Percentiles rank a stretch among this genome's conserved stretches.
Evolutionary conservation across 163 green algal genomes (phyloP).

Genomic region (Scenedesmus sp.): DNA sequence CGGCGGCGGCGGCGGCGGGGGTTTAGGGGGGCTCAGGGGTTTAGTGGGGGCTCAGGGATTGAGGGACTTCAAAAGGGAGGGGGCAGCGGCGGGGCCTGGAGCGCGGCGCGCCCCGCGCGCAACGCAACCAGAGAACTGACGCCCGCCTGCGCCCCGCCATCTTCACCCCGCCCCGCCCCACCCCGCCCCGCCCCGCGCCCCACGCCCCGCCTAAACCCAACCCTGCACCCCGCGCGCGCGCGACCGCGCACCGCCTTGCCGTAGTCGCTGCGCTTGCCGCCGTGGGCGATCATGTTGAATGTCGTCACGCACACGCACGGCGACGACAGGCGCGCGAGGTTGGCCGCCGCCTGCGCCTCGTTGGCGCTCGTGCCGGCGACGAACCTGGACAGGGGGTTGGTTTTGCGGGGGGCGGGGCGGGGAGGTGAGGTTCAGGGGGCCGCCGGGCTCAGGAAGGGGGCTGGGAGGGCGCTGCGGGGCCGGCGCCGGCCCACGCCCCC

Average conservation of each 20-base stretch:
- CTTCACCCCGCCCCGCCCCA: too few species aligned
- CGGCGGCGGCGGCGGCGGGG: too few species aligned
- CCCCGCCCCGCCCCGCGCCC: too few species aligned
- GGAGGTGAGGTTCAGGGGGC: not conserved
- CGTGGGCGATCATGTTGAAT: constrained; percentile 97
- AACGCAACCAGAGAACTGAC: too few species aligned
- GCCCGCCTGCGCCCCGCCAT: too few species aligned
- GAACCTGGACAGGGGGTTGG: constrained; percentile 18
- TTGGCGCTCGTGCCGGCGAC: constrained; percentile 15
- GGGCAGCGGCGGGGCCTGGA: too few species aligned
- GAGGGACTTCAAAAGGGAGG: not conserved
- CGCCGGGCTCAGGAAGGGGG: not conserved
- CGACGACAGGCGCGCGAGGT: constrained; percentile 82
- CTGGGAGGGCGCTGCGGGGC: not conserved
- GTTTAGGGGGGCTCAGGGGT: too few species aligned
- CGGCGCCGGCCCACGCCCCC: too few species aligned
- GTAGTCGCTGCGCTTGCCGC: constrained; percentile 80
- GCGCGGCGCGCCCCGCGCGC: too few species aligned
- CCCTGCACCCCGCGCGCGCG: too few species aligned
- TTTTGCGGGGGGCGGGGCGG: not conserved
- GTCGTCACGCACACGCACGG: constrained; percentile 69
- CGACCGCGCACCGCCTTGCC: constrained; percentile 68
- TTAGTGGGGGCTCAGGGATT: not conserved
- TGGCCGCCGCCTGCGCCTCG: constrained; percentile 1
- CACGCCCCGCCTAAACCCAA: too few species aligned